Conservation (phyloP, 768 basidiomycete genomes). For the Rhodotorula sphaerocarpa region DNA sequence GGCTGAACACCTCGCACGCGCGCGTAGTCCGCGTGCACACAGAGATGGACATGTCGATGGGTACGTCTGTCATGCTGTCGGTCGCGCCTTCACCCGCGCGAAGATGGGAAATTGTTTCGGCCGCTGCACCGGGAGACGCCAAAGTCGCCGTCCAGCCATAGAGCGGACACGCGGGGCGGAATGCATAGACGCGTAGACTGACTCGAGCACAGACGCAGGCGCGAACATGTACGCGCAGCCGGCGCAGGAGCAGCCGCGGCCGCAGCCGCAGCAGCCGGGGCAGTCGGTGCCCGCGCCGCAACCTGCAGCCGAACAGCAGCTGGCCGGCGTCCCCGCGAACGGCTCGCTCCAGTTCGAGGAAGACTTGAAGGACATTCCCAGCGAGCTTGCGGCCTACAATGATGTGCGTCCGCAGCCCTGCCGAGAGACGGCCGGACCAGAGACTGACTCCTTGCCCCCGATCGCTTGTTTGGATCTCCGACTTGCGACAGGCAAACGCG, state of each 20-base stretch:
- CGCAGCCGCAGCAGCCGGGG: neutral
- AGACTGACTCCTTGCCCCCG: neutral
- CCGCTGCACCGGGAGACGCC: no score
- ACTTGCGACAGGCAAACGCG: neutral
- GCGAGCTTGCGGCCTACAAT: neutral
- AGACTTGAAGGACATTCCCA: slow-evolving; percentile 23
- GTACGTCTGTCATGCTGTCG: neutral
- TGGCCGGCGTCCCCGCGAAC: neutral
- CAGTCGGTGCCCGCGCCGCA: no score
- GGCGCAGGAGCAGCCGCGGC: neutral
- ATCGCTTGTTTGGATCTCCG: neutral
- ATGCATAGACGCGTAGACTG: no score
- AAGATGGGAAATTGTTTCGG: no score
- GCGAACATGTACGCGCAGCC: neutral
- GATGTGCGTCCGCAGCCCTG: no score
- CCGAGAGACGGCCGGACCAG: no score
- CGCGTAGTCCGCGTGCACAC: neutral
- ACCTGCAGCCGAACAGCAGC: no score
- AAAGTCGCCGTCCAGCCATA: no score
- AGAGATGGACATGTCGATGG: neutral
- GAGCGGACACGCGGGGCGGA: no score
- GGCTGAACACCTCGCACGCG: neutral
- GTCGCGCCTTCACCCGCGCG: no score
- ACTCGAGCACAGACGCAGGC: neutral
- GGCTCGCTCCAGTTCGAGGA: slow-evolving; percentile 20